Evolutionary conservation across 768 basidiomycete species (phyloP).

Genomic region (Podaxis pistillaris): DNA sequence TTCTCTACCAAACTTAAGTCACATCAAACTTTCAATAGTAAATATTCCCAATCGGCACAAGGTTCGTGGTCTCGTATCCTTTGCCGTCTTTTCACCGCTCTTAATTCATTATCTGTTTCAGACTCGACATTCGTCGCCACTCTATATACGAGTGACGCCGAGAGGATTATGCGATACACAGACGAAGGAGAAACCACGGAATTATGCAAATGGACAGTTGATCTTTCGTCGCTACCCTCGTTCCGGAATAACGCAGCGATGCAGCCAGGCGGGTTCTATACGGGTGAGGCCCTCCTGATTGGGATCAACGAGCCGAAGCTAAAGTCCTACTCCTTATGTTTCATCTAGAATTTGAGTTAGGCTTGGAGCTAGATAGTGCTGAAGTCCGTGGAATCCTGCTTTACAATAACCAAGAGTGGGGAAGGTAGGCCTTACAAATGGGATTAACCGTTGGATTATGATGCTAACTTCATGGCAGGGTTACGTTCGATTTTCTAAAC

Average conservation of each 20-base stretch:
- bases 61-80: slow-evolving; percentile 24
- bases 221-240: slow-evolving; percentile 72
- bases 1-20: slow-evolving; percentile 6
- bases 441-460: neutral
- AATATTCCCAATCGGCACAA: slow-evolving; percentile 69
- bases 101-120: slow-evolving; percentile 24
- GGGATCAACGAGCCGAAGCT: neutral
- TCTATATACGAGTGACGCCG: slow-evolving; percentile 74
- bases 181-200: slow-evolving; percentile 80
- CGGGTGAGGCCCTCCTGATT: slow-evolving; percentile 43
- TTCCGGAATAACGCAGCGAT: slow-evolving; percentile 71
- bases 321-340: neutral
- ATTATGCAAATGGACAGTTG: slow-evolving; percentile 86
- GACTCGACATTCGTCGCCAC: slow-evolving; percentile 83
- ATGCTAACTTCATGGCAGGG: slow-evolving; percentile 27
- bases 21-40: slow-evolving; percentile 38
- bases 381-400: slow-evolving; percentile 82
- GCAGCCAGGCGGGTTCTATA: slow-evolving; percentile 69
- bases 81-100: neutral
- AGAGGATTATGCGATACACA: slow-evolving; percentile 76
- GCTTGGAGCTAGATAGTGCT: slow-evolving; percentile 80
- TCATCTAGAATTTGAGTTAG: slow-evolving; percentile 74
- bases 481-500: slow-evolving; percentile 47
- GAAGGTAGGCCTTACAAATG: slow-evolving; percentile 48
- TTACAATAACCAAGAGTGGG: slow-evolving; percentile 78